These are phyloP conservation scores for Acanthamoeba castellanii DNA, from an alignment of 208 protist genomes.

Conservation along the genomic window DNA sequence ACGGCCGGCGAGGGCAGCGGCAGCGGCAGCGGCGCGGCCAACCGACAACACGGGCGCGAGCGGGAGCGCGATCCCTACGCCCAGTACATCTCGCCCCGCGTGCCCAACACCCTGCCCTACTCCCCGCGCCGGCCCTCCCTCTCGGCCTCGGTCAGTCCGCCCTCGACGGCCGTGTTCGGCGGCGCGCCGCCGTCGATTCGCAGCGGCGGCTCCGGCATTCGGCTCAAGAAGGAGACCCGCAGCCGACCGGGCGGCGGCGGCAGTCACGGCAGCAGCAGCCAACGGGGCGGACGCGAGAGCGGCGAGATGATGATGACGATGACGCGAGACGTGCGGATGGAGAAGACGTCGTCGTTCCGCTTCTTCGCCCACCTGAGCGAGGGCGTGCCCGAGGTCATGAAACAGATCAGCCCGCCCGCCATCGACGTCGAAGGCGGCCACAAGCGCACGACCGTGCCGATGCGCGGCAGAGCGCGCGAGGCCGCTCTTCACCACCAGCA, in stretches of 20 bases:
- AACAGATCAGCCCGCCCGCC: background rate
- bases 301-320: background rate
- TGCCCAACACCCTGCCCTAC: background rate
- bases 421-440: background rate
- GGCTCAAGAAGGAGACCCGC: background rate
- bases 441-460: background rate
- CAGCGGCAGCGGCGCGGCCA: too few relatives aligned
- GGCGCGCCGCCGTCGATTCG: background rate
- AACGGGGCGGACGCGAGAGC: background rate
- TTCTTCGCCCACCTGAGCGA: slow-evolving; percentile 14
- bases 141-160: background rate
- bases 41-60: background rate
- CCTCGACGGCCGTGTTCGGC: background rate
- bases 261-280: background rate
- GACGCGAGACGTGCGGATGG: slow-evolving; percentile 8
- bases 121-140: background rate
- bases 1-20: too few relatives aligned
- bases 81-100: slow-evolving; percentile 32
- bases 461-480: background rate
- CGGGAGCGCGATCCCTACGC: background rate
- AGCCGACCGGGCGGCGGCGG: too few relatives aligned
- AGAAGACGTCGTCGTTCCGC: slow-evolving; percentile 30
- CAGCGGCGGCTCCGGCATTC: background rate
- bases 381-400: slow-evolving; percentile 28
- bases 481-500: too few relatives aligned